Evolutionary conservation across 345 rosid species (phyloP).

Genomic region (Carallia brachiata): DNA sequence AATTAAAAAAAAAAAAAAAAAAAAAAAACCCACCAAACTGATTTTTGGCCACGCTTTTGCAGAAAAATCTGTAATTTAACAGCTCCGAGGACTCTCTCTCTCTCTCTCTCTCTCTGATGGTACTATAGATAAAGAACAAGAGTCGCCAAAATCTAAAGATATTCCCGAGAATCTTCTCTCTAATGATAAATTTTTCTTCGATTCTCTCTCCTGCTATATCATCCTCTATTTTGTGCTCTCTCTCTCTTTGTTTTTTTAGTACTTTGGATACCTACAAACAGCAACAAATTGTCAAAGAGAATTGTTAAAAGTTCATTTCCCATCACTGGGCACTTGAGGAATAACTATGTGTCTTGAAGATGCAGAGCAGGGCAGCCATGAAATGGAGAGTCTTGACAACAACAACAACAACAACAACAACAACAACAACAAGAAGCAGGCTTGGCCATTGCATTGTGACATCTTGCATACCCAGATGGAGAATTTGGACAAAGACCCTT

Average conservation of each 20-base stretch:
- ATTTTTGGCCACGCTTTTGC: slow-evolving; percentile 37
- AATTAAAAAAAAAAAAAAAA: not conserved
- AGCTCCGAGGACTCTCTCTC: slow-evolving; percentile 11
- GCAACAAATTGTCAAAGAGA: not conserved
- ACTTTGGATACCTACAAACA: slow-evolving; percentile 28
- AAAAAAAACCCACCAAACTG: slow-evolving; percentile 20
- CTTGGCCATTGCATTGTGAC: slow-evolving; percentile 44
- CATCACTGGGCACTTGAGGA: not conserved
- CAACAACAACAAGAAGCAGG: slow-evolving; percentile 18
- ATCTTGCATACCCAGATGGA: slow-evolving; percentile 47
- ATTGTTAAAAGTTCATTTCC: not conserved
- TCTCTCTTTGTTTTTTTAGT: not conserved
- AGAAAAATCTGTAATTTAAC: slow-evolving; percentile 49
- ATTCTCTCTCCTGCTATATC: slow-evolving; percentile 8
- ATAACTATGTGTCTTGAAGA: slow-evolving; percentile 53
- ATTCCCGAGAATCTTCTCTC: slow-evolving; percentile 46
- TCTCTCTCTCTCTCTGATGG: not conserved
- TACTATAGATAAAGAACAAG: not conserved
- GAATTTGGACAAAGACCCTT: slow-evolving; percentile 35
- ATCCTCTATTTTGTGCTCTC: not conserved
- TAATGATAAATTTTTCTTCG: slow-evolving; percentile 10
- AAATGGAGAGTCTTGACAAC: slow-evolving; percentile 23
- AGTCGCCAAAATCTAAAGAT: not conserved
- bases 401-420: not conserved
- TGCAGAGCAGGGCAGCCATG: slow-evolving; percentile 33